These are phyloP conservation scores for Inonotus obliquus DNA, from an alignment of 1,284 basidiomycete genomes.

Conservation along the genomic window DNA sequence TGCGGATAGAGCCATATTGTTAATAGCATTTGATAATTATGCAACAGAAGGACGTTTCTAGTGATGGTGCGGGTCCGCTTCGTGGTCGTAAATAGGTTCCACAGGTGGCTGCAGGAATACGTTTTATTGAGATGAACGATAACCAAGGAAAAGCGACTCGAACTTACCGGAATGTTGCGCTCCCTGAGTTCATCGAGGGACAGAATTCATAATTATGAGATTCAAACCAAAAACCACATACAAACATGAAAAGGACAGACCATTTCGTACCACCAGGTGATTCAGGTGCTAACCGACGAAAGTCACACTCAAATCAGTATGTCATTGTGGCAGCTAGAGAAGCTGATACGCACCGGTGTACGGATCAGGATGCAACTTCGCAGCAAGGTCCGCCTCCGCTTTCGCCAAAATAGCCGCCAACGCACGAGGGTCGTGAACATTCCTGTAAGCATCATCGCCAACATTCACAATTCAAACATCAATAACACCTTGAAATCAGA, in stretches of 20 bases:
- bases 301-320: no score
- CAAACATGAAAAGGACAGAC: slow-evolving; percentile 42
- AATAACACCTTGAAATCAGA: no score
- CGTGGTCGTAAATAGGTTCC: slow-evolving; percentile 23
- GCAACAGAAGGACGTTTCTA: not conserved
- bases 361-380: slow-evolving; percentile 81
- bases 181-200: slow-evolving; percentile 16
- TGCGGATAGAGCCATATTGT: not conserved
- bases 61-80: slow-evolving; percentile 17
- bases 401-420: slow-evolving; percentile 76
- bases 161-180: slow-evolving; percentile 21
- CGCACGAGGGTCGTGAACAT: slow-evolving; percentile 84
- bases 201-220: not conserved
- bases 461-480: not conserved
- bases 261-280: slow-evolving; percentile 88
- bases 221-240: not conserved
- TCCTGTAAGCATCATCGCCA: slow-evolving; percentile 40
- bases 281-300: slow-evolving; percentile 48
- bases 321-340: slow-evolving; percentile 11
- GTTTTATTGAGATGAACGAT: not conserved
- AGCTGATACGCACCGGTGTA: slow-evolving; percentile 68
- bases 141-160: not conserved
- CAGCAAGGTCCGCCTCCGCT: slow-evolving; percentile 74
- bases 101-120: slow-evolving; percentile 15
- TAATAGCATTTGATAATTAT: not conserved